Conservation (phyloP, 139 green algal species). For the Spirogloea muscicola region DNA sequence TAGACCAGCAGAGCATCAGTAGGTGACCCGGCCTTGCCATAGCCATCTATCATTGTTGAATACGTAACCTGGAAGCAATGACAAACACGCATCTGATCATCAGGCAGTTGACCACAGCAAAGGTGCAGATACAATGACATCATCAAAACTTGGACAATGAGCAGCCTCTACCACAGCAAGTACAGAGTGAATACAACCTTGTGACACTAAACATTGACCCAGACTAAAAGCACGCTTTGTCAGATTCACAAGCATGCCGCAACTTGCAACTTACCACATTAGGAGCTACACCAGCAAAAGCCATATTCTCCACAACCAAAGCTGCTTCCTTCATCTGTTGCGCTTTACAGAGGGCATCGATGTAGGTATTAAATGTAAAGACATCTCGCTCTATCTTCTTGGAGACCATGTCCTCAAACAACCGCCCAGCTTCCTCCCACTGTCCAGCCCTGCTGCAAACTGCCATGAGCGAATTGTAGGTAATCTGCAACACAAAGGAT, state of each 20-base stretch:
- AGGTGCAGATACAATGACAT: no score
- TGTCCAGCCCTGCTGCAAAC: conserved; percentile 16
- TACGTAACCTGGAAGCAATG: conserved; percentile 34
- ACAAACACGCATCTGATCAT: no score
- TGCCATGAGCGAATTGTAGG: conserved; percentile 8
- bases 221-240: no score
- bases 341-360: conserved; percentile 39
- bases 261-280: conserved; percentile 31
- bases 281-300: neutral
- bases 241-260: no score
- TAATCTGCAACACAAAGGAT: neutral
- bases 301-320: conserved; percentile 13
- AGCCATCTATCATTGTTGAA: conserved; percentile 45
- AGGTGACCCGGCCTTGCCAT: conserved; percentile 20
- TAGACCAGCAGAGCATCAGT: conserved; percentile 23
- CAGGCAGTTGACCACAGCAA: no score
- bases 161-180: no score
- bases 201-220: no score
- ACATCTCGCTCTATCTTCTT: conserved; percentile 33
- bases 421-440: neutral
- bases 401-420: conserved; percentile 41
- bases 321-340: conserved; percentile 27
- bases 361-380: conserved; percentile 43
- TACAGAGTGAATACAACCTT: no score
- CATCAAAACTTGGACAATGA: no score